Evolutionary conservation across 208 protist species (phyloP).

Genomic region (Borovskyia barvae): DNA sequence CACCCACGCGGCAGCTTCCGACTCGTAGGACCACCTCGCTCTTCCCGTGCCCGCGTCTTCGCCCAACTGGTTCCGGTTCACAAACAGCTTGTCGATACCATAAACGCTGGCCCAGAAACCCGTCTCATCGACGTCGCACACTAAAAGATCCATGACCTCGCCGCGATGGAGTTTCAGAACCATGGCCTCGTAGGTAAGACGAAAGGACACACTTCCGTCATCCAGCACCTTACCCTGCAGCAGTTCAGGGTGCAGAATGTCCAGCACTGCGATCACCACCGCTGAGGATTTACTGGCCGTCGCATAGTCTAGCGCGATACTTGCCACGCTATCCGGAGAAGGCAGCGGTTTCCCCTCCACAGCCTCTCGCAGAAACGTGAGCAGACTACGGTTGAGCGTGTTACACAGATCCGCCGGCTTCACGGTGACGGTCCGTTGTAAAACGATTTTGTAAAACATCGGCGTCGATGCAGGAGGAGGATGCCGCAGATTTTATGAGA

Average conservation of each 20-base stretch:
- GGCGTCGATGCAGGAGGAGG: too few species aligned
- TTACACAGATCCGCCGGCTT: constrained; percentile 59
- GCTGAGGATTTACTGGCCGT: constrained; percentile 62
- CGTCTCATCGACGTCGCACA: constrained; percentile 59
- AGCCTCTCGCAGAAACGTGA: constrained; percentile 58
- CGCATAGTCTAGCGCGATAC: constrained; percentile 28
- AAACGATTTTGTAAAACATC: constrained; percentile 85
- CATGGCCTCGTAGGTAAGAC: constrained; percentile 76
- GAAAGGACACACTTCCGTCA: constrained; percentile 73
- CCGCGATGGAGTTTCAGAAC: constrained; percentile 83
- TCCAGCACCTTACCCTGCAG: constrained; percentile 80
- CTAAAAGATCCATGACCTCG: constrained; percentile 82
- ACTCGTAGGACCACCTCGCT: constrained; percentile 60
- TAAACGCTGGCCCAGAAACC: constrained; percentile 76
- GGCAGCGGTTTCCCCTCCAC: constrained; percentile 79
- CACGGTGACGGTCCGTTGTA: constrained; percentile 73
- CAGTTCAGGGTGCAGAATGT: constrained; percentile 69
- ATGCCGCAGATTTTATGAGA: too few species aligned
- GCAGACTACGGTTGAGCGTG: constrained; percentile 65
- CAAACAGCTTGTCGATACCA: constrained; percentile 75
- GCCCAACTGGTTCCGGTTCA: constrained; percentile 70
- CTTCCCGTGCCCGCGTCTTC: constrained; percentile 15
- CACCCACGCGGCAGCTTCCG: constrained; percentile 63
- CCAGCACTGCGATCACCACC: constrained; percentile 73
- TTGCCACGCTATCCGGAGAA: constrained; percentile 36